These are phyloP conservation scores for Catunica adiposa DNA, from an alignment of 2,329 filamentous ascomycete species.

Conservation along the genomic window DNA sequence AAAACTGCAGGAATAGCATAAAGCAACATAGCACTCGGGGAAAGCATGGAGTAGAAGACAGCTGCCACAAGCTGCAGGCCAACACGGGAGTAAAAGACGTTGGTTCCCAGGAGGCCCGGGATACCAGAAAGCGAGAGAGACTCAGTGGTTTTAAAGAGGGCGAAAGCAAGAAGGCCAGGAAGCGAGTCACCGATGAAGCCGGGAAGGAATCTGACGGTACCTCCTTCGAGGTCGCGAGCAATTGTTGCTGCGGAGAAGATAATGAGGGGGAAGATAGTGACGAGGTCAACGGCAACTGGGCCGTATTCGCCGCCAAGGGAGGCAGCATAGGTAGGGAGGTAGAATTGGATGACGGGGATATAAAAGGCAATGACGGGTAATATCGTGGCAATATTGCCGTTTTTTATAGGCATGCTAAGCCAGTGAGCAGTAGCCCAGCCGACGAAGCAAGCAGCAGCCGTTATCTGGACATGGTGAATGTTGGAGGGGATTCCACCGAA, in stretches of 20 bases:
- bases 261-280: constrained; percentile 58
- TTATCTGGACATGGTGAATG: constrained; percentile 50
- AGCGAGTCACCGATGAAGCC: constrained; percentile 43
- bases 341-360: constrained; percentile 56
- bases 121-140: constrained; percentile 25
- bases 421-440: constrained; percentile 55
- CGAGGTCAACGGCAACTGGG: constrained; percentile 54
- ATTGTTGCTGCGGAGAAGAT: constrained; percentile 46
- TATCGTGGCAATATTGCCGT: constrained; percentile 31
- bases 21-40: constrained; percentile 30
- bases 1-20: constrained; percentile 55
- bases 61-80: constrained; percentile 55
- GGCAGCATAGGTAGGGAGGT: constrained; percentile 50
- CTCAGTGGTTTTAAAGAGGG: constrained; percentile 41
- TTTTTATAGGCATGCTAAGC: constrained; percentile 31
- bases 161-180: constrained; percentile 50
- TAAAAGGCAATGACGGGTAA: constrained; percentile 61
- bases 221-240: constrained; percentile 31
- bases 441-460: constrained; percentile 49
- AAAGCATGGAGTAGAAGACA: constrained; percentile 43
- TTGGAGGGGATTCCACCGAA: constrained; percentile 72
- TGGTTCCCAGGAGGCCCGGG: constrained; percentile 39
- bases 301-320: constrained; percentile 51
- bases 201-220: constrained; percentile 34
- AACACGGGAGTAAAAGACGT: constrained; percentile 50